phyloP scores from a whole-genome alignment of 371 early-diverging fungal species.

The Lichtheimia ramosa region DNA sequence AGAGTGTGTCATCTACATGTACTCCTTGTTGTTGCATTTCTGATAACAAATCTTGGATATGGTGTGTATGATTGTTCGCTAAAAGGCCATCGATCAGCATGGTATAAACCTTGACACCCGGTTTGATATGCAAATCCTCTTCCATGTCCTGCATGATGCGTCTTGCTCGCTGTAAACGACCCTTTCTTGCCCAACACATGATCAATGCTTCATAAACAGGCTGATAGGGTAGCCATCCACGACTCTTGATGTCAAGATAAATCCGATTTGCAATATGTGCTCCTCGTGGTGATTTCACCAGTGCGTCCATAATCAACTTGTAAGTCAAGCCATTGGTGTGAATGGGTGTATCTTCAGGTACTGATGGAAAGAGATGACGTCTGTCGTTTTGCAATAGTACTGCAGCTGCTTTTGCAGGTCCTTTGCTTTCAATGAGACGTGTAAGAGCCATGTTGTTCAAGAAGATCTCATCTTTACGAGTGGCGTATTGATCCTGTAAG shows the following conservation, averaged over 20 bases:
- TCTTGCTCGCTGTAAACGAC: constrained; percentile 29
- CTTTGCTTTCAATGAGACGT: constrained; percentile 8
- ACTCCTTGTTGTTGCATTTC: constrained; percentile 5
- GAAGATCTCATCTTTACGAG: constrained; percentile 26
- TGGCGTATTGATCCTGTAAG: constrained; percentile 10
- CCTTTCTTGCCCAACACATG: constrained; percentile 17
- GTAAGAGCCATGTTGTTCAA: constrained; percentile 38
- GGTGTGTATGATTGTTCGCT: too few species aligned
- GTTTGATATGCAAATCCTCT: constrained; percentile 16
- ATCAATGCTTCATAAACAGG: constrained; percentile 28
- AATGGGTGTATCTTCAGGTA: constrained; percentile 10
- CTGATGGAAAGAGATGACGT: constrained; percentile 13
- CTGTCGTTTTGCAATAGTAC: constrained; percentile 24
- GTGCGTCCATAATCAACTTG: constrained; percentile 30
- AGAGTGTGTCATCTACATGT: neutral
- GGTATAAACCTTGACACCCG: constrained; percentile 25
- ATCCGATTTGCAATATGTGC: constrained; percentile 19
- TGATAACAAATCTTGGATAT: too few species aligned
- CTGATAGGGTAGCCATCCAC: constrained; percentile 24
- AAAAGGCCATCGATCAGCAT: constrained; percentile 29
- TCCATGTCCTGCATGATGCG: constrained; percentile 27
- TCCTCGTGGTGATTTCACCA: constrained; percentile 4
- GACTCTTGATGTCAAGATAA: constrained; percentile 26
- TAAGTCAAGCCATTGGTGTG: constrained; percentile 28
- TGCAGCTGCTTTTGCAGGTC: constrained; percentile 8